These are phyloP conservation scores for Fusarium sp. DNA, from an alignment of 2,329 filamentous ascomycete genomes.

Conservation along the genomic window DNA sequence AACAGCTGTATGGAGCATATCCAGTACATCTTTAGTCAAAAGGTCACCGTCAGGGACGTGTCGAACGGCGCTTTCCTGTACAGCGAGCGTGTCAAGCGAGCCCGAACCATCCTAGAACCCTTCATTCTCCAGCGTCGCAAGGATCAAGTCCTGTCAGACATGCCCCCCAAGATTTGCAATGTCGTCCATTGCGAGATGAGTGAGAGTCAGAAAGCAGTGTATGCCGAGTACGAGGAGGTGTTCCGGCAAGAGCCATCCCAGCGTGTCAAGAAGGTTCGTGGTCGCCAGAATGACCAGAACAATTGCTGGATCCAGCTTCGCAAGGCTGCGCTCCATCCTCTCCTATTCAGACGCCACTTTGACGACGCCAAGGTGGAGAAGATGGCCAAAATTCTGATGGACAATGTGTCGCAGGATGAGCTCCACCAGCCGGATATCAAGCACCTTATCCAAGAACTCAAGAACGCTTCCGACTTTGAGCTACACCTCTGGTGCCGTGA, in stretches of 20 bases:
- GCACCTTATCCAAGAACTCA: slow-evolving; percentile 66
- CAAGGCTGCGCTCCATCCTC: slow-evolving; percentile 90
- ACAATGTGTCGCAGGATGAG: slow-evolving; percentile 69
- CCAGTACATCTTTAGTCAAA: slow-evolving; percentile 90
- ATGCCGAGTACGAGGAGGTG: slow-evolving; percentile 71
- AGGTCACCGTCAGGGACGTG: slow-evolving; percentile 83
- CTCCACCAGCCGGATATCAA: slow-evolving; percentile 62
- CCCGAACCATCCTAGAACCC: slow-evolving; percentile 91
- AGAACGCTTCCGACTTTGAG: slow-evolving; percentile 70
- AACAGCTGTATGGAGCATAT: slow-evolving; percentile 79
- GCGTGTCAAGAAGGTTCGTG: slow-evolving; percentile 59
- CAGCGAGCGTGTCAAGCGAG: slow-evolving; percentile 84
- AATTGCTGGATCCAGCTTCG: slow-evolving; percentile 91
- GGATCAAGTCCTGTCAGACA: slow-evolving; percentile 84
- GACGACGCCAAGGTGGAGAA: slow-evolving; percentile 77
- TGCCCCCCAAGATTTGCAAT: slow-evolving; percentile 81
- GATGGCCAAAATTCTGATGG: slow-evolving; percentile 82
- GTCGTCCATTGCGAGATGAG: slow-evolving; percentile 87
- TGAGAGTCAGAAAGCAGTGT: slow-evolving; percentile 76
- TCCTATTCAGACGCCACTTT: slow-evolving; percentile 87
- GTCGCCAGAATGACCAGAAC: slow-evolving; percentile 65
- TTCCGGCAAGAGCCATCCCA: slow-evolving; percentile 71
- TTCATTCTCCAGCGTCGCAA: slow-evolving; percentile 97
- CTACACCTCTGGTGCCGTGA: slow-evolving; percentile 74
- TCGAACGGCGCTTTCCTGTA: slow-evolving; percentile 87